Evolutionary conservation across 2,329 filamentous ascomycete genomes (phyloP), one percentile per base, ranked within the genome.

Genomic region (Xylariomycetidae sp.): DNA sequence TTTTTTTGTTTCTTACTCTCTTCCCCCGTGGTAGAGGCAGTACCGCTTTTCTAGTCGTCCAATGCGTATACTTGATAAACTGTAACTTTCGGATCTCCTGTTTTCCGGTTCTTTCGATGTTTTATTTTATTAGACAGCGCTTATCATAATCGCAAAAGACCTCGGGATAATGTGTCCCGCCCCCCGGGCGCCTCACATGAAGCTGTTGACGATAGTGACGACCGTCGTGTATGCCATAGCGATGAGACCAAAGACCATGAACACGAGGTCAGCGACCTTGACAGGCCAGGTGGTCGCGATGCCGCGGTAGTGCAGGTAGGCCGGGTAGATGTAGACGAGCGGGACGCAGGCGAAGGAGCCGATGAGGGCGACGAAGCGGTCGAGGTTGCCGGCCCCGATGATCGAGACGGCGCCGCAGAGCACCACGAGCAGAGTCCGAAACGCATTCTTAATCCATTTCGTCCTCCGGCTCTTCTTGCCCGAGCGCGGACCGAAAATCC

Each of bases 381-480:
- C 82, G 40, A 88, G 62, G 53, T 85, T 80, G 26, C 71, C 77
- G 1, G 82, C 79, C 12, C 82, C 82, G 2, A 77, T 46, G 10
- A 82, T 74, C 12, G 80, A 70, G 27, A 87, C 66, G 14, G 66
- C 63, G 7, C 76, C 77, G 42, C 80, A 84, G 7, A 79, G 23
- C 2, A 70, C 53, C 19, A 83, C 74, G 15, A 84, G 51, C 0
- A 54, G 48, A 0, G 75, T 69, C 15, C 82, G 67, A 46, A 87
- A 75, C 1, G 59, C 69, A 46, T 88, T 88, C 70, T 88, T 88
- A 61, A 80, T 79, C 83, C 83, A 88, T 56, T 87, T 88, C 42
- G 80, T 82, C 23, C 67, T 61, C 20, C 64, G 55, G 40, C 72
- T 74, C 48, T 73, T 75, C 62, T 83, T 86, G 20, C 83, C 83